These are phyloP conservation scores for Aspergillus egyptiacus DNA, from an alignment of 495 filamentous ascomycete genomes.

Conservation along the genomic window DNA sequence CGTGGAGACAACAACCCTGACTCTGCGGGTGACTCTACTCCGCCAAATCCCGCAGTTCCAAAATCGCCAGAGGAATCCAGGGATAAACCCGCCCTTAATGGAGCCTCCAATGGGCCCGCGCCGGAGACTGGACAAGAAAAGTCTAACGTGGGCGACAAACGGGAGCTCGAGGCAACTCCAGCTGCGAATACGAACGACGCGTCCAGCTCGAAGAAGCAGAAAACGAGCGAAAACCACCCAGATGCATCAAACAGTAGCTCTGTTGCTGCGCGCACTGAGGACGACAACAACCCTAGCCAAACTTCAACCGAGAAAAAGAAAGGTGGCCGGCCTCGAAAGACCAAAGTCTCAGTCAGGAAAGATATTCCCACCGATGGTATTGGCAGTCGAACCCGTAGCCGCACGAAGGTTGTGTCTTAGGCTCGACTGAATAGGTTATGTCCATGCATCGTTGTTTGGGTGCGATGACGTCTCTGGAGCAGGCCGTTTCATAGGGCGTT, in stretches of 20 bases:
- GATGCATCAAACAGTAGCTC: slow-evolving; percentile 15
- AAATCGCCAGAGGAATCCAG: slow-evolving; percentile 14
- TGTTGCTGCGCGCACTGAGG: neutral
- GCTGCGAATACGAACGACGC: slow-evolving; percentile 7
- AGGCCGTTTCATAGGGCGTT: no score
- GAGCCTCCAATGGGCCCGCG: neutral
- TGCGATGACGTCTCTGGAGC: no score
- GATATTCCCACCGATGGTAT: slow-evolving; percentile 30
- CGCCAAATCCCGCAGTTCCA: slow-evolving; percentile 2
- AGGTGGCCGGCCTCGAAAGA: slow-evolving; percentile 30
- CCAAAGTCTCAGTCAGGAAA: slow-evolving; percentile 29
- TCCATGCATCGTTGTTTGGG: no score
- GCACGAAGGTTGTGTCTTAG: slow-evolving; percentile 29
- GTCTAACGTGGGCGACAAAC: slow-evolving; percentile 26
- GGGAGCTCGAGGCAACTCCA: slow-evolving; percentile 23
- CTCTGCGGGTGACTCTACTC: neutral
- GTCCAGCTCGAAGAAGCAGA: slow-evolving; percentile 28
- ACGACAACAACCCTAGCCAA: neutral
- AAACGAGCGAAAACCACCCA: slow-evolving; percentile 16
- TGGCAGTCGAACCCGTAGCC: slow-evolving; percentile 40
- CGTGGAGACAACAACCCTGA: slow-evolving; percentile 5
- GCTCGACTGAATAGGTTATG: no score
- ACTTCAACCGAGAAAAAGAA: slow-evolving; percentile 27
- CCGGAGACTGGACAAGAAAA: slow-evolving; percentile 14
- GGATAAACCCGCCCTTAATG: slow-evolving; percentile 1